Percentiles rank a stretch among this genome's conserved stretches.
These are phyloP conservation scores for Melaleuca quinquenervia DNA, from an alignment of 345 rosid species.

Conservation along the genomic window DNA sequence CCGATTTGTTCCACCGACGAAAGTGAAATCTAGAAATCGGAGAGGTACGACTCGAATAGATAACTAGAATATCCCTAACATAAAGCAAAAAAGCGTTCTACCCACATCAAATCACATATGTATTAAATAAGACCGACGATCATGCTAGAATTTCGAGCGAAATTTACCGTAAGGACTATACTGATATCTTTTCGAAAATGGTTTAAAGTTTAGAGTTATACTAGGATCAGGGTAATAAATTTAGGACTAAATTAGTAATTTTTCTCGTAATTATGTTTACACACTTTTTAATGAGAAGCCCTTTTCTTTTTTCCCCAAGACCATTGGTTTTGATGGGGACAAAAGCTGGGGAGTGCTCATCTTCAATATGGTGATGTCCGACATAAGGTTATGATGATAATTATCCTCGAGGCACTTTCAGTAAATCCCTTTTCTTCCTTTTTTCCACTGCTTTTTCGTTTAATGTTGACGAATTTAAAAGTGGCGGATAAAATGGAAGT, in stretches of 20 bases:
- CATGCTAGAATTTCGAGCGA: too few relatives aligned
- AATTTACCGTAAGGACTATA: background rate
- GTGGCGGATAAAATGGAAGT: background rate
- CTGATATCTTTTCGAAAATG: too few relatives aligned
- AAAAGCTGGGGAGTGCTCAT: background rate
- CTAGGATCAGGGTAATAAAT: background rate
- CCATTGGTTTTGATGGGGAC: background rate
- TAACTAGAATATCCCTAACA: background rate
- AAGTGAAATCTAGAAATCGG: accelerated
- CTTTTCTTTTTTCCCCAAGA: background rate
- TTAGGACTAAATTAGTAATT: background rate
- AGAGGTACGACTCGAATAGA: background rate
- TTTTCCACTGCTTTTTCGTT: background rate
- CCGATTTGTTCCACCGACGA: background rate
- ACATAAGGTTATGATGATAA: background rate
- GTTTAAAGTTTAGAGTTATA: background rate
- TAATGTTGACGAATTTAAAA: background rate
- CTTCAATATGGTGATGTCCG: background rate
- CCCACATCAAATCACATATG: too few relatives aligned
- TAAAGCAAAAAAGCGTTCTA: too few relatives aligned
- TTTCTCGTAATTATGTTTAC: background rate
- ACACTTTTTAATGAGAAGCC: background rate
- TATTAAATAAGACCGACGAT: too few relatives aligned
- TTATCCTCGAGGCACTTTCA: background rate
- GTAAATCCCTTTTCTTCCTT: background rate